Evolutionary conservation across 208 protist species (phyloP), one percentile per base, ranked within the genome.

Genomic region (Leishmania amazonensis): DNA sequence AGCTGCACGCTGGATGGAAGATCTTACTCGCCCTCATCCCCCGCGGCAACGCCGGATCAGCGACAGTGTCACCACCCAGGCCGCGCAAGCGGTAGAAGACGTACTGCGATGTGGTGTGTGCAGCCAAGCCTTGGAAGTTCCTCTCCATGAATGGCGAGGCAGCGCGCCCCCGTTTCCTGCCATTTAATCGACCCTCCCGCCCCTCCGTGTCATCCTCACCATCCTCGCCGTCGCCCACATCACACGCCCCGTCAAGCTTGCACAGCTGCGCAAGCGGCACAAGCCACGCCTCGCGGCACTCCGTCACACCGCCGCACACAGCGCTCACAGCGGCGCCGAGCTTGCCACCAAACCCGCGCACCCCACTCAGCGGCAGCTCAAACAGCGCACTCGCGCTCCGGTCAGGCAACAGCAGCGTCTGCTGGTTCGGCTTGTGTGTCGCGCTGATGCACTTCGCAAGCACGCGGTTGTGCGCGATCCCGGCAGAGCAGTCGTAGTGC

Each of bases 401-500:
- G 75, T 93, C 85, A 19, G 91, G 90, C 72, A 92, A 77, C 67
- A 97, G 84, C 42, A 96, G 67, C 68, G 93, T 95, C 82, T 98
- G 95, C 87, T 96, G 88, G 79, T 91, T 91, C 40, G 94, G 95
- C 80, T 98, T 98, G 85, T 96, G 85, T 67, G 81, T 85, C 58
- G 93, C 90, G 76, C 89, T 93, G 76, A 96, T 91, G 78, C 80
- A 86, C 87, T 98, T 98, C 45, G 95, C 88, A 21, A 98, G 87
- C 71, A 96, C 74, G 75, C 92, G 91, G 77, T 96, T 97, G 83
- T 96, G 89, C 70, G 94, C 89, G 74, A 98, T 94, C 49, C 95
- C 95, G 31, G 94, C 95, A 47, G 89, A 95, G 88, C 91, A 96
- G 60, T 96, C 92, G 85, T 95, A 98, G 70, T 89, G 86, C 75